Evolutionary conservation across 257 asterid genomes (phyloP).

Genomic region (Salvia rosmarinus): DNA sequence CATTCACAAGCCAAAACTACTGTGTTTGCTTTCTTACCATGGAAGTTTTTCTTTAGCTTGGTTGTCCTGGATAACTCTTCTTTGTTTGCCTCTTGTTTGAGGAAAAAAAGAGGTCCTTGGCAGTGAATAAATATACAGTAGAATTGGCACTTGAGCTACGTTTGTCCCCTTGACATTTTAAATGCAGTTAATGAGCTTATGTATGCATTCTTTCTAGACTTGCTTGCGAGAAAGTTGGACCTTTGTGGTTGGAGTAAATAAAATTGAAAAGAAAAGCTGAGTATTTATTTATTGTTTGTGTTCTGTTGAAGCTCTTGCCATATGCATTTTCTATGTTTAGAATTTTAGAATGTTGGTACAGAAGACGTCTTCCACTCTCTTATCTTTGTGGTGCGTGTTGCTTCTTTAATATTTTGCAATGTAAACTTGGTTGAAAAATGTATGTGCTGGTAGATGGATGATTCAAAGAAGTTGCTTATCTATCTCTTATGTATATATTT

Average conservation of each 20-base stretch:
- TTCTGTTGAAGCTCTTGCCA: not conserved
- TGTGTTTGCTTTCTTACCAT: slow-evolving; percentile 6
- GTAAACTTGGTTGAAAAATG: no score
- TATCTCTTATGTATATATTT: no score
- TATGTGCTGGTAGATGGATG: no score
- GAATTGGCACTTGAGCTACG: slow-evolving; percentile 7
- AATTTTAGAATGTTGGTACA: not conserved
- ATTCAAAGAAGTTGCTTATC: no score
- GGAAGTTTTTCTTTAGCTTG: not conserved
- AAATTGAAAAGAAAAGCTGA: not conserved
- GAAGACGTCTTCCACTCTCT: slow-evolving; percentile 15
- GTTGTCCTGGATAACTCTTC: not conserved
- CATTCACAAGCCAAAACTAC: not conserved
- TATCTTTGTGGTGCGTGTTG: slow-evolving; percentile 5
- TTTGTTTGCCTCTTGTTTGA: no score
- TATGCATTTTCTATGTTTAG: slow-evolving; percentile 3
- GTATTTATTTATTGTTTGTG: not conserved
- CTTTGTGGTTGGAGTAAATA: slow-evolving; percentile 3
- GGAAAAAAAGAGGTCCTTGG: not conserved
- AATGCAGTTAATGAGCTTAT: not conserved
- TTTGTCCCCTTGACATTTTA: slow-evolving; percentile 4
- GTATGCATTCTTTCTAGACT: not conserved
- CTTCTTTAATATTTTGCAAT: not conserved
- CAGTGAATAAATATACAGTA: not conserved
- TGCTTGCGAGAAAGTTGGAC: slow-evolving; percentile 14